These are phyloP conservation scores for Tausonia pullulans DNA, from an alignment of 1,284 basidiomycete genomes.

Conservation along the genomic window DNA sequence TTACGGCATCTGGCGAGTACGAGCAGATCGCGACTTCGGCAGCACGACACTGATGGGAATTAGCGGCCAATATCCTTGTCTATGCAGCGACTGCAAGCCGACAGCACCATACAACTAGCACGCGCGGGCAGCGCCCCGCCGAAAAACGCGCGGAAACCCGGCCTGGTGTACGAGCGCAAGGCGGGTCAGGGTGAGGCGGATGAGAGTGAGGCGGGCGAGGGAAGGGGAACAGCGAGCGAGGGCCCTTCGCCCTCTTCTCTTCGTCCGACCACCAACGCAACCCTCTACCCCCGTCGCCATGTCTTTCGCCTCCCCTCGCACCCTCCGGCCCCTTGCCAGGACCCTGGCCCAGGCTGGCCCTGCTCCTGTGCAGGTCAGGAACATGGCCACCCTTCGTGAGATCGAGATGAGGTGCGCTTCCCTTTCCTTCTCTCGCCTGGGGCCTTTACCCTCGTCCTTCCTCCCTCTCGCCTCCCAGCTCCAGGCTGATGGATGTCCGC, in stretches of 20 bases:
- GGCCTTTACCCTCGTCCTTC: neutral
- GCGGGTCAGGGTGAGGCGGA: conserved; percentile 22
- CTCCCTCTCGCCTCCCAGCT: neutral
- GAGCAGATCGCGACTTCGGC: no score
- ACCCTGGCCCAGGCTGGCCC: conserved; percentile 38
- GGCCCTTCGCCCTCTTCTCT: no score
- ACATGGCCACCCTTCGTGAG: conserved; percentile 95
- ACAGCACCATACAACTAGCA: no score
- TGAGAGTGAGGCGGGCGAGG: conserved; percentile 25
- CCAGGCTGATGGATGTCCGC: no score
- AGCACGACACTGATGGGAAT: no score
- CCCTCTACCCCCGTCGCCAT: neutral
- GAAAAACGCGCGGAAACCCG: no score
- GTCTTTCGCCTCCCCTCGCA: conserved; percentile 39
- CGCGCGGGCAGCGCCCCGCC: no score
- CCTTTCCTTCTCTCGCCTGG: conserved; percentile 34
- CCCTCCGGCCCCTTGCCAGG: conserved; percentile 49
- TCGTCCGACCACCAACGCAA: no score
- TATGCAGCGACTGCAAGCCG: no score
- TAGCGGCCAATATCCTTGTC: no score
- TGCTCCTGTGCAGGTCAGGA: conserved; percentile 51
- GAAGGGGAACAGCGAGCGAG: neutral
- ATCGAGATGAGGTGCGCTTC: conserved; percentile 65
- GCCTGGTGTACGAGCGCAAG: conserved; percentile 44
- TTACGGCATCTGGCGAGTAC: no score